Base-by-base conservation (phyloP, 2,329 filamentous ascomycete genomes). In the Aaosphaeria arxii region DNA sequence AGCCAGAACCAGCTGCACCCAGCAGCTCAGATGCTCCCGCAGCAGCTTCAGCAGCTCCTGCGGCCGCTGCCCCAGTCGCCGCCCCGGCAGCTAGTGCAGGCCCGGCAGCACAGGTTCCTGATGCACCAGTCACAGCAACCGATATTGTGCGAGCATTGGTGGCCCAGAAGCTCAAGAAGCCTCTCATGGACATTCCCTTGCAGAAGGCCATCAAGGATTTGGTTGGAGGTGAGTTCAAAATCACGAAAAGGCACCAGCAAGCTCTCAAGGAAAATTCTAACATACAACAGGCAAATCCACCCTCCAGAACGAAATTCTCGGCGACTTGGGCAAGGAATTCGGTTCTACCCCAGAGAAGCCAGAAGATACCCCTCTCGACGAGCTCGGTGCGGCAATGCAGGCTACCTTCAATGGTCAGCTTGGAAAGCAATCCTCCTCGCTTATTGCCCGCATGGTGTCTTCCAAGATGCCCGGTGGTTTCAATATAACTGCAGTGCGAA, bases 391-490 rank as follows among this genome's bases (percentile, higher is more conserved):
- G 46, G 80, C 94, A 6, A 96, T 99, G 88, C 94, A 99, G 75
- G 86, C 89, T 42, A 97, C 92, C n/a, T 99, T 99, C 77, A 94
- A 96, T 74, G 94, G 94, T 61, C 92, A 96, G 75, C 84, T 99
- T 52, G 94, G 94, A 72, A 99, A 99, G 76, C 91, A 96, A 62
- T 95, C 94, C 0, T 87, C 89, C 46, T 95, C 91, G 3, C 82
- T 99, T 48, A 87, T 99, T 70, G 94, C 94, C 43, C 87, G 94
- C 59, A 79, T 99, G 69, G 94, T 99, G 40, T 97, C 94, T 2
- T 96, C 94, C 30, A 99, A 99, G 77, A 99, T 99, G 94, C 94
- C 94, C 42, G 94, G 92, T 77, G 94, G 94, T 53, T 99, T 99
- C 83, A 99, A 97, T 72, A 97, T 97, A 71, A 97, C 92, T 65